phyloP scores from a whole-genome alignment of 148 eudicot genomes.

The Silene conica region DNA sequence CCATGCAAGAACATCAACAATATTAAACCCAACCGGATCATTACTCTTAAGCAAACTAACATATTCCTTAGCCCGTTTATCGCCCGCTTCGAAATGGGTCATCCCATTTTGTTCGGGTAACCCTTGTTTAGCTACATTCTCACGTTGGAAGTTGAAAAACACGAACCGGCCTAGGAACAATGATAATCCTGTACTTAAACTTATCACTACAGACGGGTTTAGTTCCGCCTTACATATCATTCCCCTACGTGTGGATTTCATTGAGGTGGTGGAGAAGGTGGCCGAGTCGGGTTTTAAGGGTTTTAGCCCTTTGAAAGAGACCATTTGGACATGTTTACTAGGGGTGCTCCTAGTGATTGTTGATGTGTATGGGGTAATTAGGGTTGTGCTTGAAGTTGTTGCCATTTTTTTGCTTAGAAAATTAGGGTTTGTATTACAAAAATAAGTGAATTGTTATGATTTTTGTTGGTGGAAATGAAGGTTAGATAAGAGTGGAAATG shows the following conservation, averaged over 20 bases:
- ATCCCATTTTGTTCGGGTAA: slow-evolving; percentile 76
- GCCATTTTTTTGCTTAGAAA: slow-evolving; percentile 7
- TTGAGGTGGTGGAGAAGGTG: background rate
- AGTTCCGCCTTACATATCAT: slow-evolving; percentile 47
- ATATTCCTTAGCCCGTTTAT: slow-evolving; percentile 72
- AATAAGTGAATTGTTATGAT: background rate
- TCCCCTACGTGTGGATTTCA: background rate
- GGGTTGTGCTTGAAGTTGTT: slow-evolving; percentile 14
- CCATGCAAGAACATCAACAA: slow-evolving; percentile 91
- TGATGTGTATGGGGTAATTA: slow-evolving; percentile 20
- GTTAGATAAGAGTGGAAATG: background rate
- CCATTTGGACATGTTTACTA: background rate
- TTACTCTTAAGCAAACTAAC: slow-evolving; percentile 77
- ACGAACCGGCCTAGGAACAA: slow-evolving; percentile 82
- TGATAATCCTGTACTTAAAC: slow-evolving; percentile 79
- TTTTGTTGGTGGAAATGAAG: background rate
- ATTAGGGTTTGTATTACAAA: background rate
- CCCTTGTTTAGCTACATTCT: slow-evolving; percentile 83
- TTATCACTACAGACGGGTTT: slow-evolving; percentile 68
- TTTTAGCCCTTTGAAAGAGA: slow-evolving; percentile 16
- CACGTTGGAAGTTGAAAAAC: slow-evolving; percentile 89
- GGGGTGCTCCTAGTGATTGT: slow-evolving; percentile 1
- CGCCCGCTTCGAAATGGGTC: slow-evolving; percentile 87
- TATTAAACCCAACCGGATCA: slow-evolving; percentile 89
- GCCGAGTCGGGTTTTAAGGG: background rate